Conservation (phyloP, 2,329 filamentous ascomycete genomes). For the Claviceps purpurea region DNA sequence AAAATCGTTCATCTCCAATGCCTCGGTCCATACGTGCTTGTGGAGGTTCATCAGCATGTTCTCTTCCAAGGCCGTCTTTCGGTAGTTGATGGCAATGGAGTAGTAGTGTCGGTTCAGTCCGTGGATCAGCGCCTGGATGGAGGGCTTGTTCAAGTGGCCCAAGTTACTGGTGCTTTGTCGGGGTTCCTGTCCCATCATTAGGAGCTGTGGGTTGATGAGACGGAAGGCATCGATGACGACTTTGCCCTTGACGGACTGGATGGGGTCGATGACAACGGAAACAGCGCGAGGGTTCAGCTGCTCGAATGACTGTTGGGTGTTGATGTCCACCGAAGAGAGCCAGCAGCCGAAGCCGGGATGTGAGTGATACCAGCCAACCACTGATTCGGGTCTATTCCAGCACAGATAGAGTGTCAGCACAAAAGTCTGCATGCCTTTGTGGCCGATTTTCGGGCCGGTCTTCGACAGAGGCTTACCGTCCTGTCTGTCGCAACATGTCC, state of each 20-base stretch:
- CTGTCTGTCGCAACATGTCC: constrained; percentile 98
- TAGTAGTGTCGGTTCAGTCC: constrained; percentile 98
- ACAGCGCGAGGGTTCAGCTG: constrained; percentile 94
- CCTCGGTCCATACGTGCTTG: constrained; percentile 99
- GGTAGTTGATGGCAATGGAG: constrained; percentile 95
- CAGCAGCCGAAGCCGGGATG: constrained; percentile 98
- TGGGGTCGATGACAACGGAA: constrained; percentile 94
- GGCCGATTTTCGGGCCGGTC: not conserved
- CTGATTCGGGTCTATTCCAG: constrained; percentile 68
- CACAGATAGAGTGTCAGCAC: not conserved
- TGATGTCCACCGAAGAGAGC: constrained; percentile 98
- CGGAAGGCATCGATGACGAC: constrained; percentile 99
- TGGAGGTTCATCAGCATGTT: constrained; percentile 99
- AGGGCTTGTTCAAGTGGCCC: constrained; percentile 96
- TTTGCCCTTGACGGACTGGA: constrained; percentile 98
- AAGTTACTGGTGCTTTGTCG: constrained; percentile 96
- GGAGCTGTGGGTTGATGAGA: constrained; percentile 90
- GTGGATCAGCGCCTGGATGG: constrained; percentile 98
- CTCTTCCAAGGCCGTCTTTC: constrained; percentile 94
- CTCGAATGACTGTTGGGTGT: constrained; percentile 99
- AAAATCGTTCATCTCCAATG: constrained; percentile 94
- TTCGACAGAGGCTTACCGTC: constrained; percentile 47
- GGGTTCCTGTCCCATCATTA: constrained; percentile 96
- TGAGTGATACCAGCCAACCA: constrained; percentile 99
- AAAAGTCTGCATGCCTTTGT: not conserved